Conservation (phyloP, 2,329 filamentous ascomycete species). For the Fusarium sambucinum region DNA sequence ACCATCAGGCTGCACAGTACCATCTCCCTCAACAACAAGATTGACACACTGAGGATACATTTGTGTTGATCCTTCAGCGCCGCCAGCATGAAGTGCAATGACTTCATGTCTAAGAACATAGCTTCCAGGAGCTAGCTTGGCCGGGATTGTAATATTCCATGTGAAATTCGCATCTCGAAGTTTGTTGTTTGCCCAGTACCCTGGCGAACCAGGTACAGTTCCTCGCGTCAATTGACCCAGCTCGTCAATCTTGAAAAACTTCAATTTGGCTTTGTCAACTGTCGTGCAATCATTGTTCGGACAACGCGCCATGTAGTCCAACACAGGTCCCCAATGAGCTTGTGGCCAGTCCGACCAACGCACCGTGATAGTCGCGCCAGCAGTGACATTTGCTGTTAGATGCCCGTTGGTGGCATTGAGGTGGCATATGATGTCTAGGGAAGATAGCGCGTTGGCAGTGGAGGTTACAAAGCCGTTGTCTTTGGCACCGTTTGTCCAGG, state of each 20-base stretch:
- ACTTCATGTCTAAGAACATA: neutral
- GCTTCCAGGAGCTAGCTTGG: neutral
- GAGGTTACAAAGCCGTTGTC: neutral
- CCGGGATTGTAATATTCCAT: neutral
- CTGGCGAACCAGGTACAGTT: neutral
- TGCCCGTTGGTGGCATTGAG: neutral
- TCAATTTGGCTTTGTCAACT: neutral
- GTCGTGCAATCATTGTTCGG: neutral
- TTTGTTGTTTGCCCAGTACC: neutral
- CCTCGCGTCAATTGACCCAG: neutral
- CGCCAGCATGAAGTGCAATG: neutral
- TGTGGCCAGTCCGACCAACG: neutral
- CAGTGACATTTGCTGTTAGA: neutral
- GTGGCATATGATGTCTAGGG: neutral
- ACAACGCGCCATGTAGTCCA: neutral
- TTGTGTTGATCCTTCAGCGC: neutral
- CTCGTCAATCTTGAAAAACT: neutral
- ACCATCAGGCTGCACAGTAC: neutral
- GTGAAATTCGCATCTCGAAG: neutral
- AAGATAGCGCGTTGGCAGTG: neutral
- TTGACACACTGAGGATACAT: neutral
- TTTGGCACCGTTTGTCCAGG: neutral
- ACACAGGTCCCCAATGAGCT: neutral
- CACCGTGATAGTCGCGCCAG: neutral
- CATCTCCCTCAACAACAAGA: neutral